Conservation (phyloP, 441 rosid species). For the Bruguiera hainesii region DNA sequence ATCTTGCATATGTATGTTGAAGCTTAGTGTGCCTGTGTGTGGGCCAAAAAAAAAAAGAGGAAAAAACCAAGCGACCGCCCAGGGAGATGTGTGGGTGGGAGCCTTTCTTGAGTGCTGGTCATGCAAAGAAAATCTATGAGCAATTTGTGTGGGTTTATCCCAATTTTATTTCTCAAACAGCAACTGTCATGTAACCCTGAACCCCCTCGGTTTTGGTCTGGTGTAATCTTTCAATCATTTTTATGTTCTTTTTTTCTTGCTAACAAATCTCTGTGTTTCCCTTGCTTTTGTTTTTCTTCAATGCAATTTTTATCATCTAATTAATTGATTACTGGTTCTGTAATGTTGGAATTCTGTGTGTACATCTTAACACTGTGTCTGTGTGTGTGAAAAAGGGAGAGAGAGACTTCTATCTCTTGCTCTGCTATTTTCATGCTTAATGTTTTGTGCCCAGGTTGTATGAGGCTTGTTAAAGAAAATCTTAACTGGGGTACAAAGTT, state of each 20-base stretch:
- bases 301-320: not conserved
- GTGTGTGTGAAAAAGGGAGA: not conserved
- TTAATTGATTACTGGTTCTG: not conserved
- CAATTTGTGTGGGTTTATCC: not conserved
- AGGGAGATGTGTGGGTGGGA: not conserved
- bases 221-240: not conserved
- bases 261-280: not conserved
- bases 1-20: no score
- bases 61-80: not conserved
- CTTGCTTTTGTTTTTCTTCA: not conserved
- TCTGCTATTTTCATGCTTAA: conserved; percentile 13
- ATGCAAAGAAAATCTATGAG: not conserved
- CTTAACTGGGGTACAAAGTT: conserved; percentile 88
- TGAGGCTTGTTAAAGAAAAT: conserved; percentile 92
- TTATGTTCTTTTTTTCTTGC: not conserved
- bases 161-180: no score
- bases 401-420: conserved; percentile 2
- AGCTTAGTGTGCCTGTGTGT: no score
- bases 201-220: no score
- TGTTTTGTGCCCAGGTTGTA: conserved; percentile 60
- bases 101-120: not conserved
- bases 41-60: no score
- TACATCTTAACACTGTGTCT: not conserved
- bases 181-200: no score
- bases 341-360: conserved; percentile 1